A percentile compares a stretch with the other conserved stretches of the same genome.
Evolutionary conservation across 179 eudicot genomes (phyloP).

Genomic region (Vitellaria paradoxa): DNA sequence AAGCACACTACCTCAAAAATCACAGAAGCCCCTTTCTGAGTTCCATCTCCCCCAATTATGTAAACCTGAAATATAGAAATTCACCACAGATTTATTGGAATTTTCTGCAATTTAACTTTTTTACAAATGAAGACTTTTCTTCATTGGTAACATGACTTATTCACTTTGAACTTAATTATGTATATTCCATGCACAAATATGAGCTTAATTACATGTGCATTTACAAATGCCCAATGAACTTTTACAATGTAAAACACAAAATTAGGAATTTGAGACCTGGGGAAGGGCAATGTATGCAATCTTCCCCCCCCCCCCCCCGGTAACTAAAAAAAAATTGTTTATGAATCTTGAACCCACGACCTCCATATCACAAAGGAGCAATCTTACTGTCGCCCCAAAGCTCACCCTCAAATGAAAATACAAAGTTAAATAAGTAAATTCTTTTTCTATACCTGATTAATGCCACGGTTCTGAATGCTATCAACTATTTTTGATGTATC

Average conservation of each 20-base stretch:
- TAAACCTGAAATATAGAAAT: conserved; percentile 16
- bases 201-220: too few species aligned
- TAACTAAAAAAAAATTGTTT: too few species aligned
- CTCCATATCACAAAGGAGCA: too few species aligned
- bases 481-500: conserved; percentile 66
- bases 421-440: neutral
- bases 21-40: conserved; percentile 74
- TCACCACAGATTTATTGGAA: conserved; percentile 2
- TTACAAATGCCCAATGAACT: neutral
- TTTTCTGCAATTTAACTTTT: neutral
- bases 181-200: neutral
- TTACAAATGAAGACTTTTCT: too few species aligned
- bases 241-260: neutral
- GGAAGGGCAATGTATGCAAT: too few species aligned
- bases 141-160: neutral
- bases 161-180: neutral
- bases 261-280: too few species aligned
- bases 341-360: too few species aligned
- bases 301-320: too few species aligned
- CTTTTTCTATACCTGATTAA: conserved; percentile 59
- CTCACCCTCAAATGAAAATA: neutral
- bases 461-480: conserved; percentile 78
- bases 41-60: conserved; percentile 54
- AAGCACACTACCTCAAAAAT: conserved; percentile 55
- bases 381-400: too few species aligned